Percentiles rank a stretch among this genome's conserved stretches.
Evolutionary conservation across 1,284 basidiomycete species (phyloP).

Genomic region (Anthracocystis walkeri): DNA sequence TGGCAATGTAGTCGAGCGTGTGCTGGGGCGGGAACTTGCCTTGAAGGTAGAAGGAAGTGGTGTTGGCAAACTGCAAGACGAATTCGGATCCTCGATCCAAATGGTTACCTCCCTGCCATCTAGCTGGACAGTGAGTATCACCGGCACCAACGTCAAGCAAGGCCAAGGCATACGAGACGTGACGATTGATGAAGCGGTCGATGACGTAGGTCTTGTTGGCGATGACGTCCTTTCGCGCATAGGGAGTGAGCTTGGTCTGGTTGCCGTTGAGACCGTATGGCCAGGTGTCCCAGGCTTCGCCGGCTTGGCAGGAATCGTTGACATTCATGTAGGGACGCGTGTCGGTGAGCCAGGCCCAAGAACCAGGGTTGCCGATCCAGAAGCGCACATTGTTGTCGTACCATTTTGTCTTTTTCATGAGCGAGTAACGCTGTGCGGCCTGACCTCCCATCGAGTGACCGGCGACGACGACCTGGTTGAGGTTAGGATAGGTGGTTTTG

Average conservation of each 20-base stretch:
- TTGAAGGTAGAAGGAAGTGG: slow-evolving; percentile 24
- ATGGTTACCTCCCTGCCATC: slow-evolving; percentile 60
- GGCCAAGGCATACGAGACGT: slow-evolving; percentile 56
- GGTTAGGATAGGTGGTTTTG: slow-evolving; percentile 56
- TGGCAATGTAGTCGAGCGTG: slow-evolving; percentile 48
- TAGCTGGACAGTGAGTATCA: slow-evolving; percentile 52
- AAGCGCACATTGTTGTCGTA: slow-evolving; percentile 59
- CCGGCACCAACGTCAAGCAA: slow-evolving; percentile 48
- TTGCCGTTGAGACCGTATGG: slow-evolving; percentile 65
- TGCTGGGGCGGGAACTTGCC: slow-evolving; percentile 54
- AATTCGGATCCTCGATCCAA: slow-evolving; percentile 54
- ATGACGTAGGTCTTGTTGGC: slow-evolving; percentile 49
- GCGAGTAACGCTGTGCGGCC: slow-evolving; percentile 55
- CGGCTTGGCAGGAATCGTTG: slow-evolving; percentile 32
- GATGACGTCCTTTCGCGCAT: slow-evolving; percentile 26
- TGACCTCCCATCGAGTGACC: slow-evolving; percentile 65
- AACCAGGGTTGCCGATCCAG: slow-evolving; percentile 61
- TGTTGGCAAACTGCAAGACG: slow-evolving; percentile 49
- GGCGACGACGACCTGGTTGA: slow-evolving; percentile 61
- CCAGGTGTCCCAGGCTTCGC: slow-evolving; percentile 55
- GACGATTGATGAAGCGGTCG: slow-evolving; percentile 53
- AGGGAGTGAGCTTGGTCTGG: slow-evolving; percentile 45
- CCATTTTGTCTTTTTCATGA: slow-evolving; percentile 48
- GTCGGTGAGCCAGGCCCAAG: slow-evolving; percentile 61
- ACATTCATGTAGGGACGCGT: slow-evolving; percentile 49